Base-by-base conservation (phyloP, 805 yeast species). In the Yamadazyma scolyti region DNA sequence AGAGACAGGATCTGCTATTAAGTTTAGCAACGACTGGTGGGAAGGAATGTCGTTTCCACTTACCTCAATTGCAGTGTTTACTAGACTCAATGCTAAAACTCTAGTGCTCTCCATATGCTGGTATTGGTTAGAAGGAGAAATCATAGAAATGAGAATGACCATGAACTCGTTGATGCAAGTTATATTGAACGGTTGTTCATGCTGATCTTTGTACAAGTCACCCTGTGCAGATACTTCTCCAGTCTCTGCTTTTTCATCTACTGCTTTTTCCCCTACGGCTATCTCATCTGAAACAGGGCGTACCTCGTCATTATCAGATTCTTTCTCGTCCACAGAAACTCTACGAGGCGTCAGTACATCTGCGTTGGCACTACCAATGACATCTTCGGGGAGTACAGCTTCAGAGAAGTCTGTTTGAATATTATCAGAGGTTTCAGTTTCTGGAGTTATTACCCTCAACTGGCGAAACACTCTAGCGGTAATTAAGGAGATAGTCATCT, bases 91-190 rank as follows among this genome's bases (percentile, higher is more conserved):
- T 0, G 96, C 93, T 60, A 90, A 77, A 9, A 85, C 80, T 34
- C 95, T 74, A 0, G 96, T 80, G 16, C 86, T 72, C 53, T 90
- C 96, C 40, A 90, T 84, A 48, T 87, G 93, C 47, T 84, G 87
- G 47, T 76, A 75, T 50, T 82, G 86, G 46, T 86, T 83, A 20
- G 80, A 76, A 0, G 96, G 94, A 8, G 93, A 79, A 20, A 89
- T 68, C 56, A 89, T 76, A 1, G 93, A 82, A 9, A 87, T 73
- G 23, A 90, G 67, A 21, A 86, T 79, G 9, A 80, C 79, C 42
- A 88, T 56, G 43, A 81, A 82, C 47, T 86, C 95, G 43, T 81
- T 76, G 43, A 86, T 75, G 27, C 93, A 81, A 9, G 79, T 71
- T 6, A 86, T 62, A 5, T 90, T 94, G 54, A 76, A 88, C 9